Evolutionary conservation across 306 rosid species (phyloP), one percentile per base, ranked within the genome.

Genomic region (Dryas drummondii): DNA sequence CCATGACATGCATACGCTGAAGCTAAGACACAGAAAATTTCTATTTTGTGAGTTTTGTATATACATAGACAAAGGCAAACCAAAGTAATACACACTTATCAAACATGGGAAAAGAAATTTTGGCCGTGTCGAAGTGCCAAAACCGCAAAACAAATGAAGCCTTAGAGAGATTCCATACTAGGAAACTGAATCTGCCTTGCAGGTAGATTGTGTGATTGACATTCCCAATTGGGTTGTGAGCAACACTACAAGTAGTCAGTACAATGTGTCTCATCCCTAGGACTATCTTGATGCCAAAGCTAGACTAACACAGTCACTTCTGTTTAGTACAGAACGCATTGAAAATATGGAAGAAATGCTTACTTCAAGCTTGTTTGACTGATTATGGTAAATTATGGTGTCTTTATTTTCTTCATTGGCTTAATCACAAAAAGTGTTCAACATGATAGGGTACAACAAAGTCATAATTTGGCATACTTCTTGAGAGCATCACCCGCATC

Each of bases 401-500:
- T 49, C 42, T 47, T 46, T 46, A 6, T 15, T 46, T 5, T 15
- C 58, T 72, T 32, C 67, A 32, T 26, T 70, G 22, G 50, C 14
- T 46, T 32, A n/a, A 50, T 70, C 4, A 32, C 61, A 69, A 69
- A 1, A 5, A 46, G 47, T 7, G 44, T 4, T 6, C 55, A 44
- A 72, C 9, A 47, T 22, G 50, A 44, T 15, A 4, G 57, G 42
- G 16, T 47, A 46, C 68, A 56, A 15, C 10, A 26, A 15, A 16
- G 2, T 15, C 47, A 72, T 27, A 72, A 47, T 59, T 47, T 72
- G 57, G 76, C 84, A 65, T 79, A 81, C 85, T 64, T 87, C 84
- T 79, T 90, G 76, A 94, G 88, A 40, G 7, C 16, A 7, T 82
- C 58, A 11, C 47, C 80, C 0, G 93, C 96, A 6, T 86, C 81